These are phyloP conservation scores for Candida schatavii DNA, from an alignment of 805 yeast species.

Conservation along the genomic window DNA sequence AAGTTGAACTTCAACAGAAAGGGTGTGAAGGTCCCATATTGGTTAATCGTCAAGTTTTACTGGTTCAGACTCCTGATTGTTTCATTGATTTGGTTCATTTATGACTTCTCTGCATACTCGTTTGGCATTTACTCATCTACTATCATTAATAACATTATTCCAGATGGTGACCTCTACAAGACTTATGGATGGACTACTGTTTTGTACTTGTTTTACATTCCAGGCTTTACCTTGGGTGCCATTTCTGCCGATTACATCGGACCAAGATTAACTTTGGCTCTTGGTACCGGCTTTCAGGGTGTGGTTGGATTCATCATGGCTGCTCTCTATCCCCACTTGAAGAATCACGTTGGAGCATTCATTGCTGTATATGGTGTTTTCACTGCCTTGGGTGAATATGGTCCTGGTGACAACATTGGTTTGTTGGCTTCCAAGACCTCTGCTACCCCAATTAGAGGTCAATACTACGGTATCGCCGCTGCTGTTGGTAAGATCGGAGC, in stretches of 20 bases:
- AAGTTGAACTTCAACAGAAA: constrained; percentile 56
- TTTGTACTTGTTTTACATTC: constrained; percentile 74
- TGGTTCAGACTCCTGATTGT: constrained; percentile 68
- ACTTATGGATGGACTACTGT: constrained; percentile 86
- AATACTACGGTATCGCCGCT: constrained; percentile 82
- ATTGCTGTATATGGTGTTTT: constrained; percentile 82
- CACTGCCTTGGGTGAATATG: constrained; percentile 78
- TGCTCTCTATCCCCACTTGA: constrained; percentile 52
- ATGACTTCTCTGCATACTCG: constrained; percentile 78
- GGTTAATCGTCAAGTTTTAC: constrained; percentile 64
- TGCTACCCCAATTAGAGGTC: constrained; percentile 80
- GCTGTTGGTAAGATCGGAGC: constrained; percentile 88
- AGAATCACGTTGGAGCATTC: constrained; percentile 62
- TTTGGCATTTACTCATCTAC: constrained; percentile 75
- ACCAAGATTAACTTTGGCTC: constrained; percentile 65
- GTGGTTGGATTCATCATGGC: constrained; percentile 77
- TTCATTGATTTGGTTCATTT: constrained; percentile 76
- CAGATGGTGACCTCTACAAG: constrained; percentile 56
- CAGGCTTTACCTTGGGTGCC: constrained; percentile 82
- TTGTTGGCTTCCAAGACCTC: constrained; percentile 74
- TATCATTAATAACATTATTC: constrained; percentile 55
- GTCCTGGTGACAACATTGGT: constrained; percentile 87
- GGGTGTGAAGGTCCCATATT: constrained; percentile 51
- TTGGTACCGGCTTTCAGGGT: constrained; percentile 67
- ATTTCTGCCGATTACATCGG: constrained; percentile 72